Conservation (phyloP, 768 basidiomycete species). For the Lactifluus rugatus region DNA sequence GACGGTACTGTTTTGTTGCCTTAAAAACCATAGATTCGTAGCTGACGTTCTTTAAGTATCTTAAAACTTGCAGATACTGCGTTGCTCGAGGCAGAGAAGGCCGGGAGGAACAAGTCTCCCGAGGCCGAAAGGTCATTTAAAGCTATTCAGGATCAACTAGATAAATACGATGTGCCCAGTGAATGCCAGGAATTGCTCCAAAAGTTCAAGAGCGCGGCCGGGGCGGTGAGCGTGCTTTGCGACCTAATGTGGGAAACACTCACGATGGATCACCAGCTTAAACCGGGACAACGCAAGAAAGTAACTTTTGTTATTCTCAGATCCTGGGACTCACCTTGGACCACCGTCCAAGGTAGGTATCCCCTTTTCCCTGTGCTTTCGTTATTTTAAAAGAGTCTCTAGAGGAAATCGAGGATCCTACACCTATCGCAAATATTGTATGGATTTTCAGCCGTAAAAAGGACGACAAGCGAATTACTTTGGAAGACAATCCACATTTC, state of each 20-base stretch:
- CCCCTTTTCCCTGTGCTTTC: background rate
- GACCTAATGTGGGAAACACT: too few species aligned
- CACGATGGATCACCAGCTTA: background rate
- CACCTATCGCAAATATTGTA: too few species aligned
- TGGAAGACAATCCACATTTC: too few species aligned
- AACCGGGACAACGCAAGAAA: background rate
- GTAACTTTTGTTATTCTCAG: background rate
- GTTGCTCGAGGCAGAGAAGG: background rate
- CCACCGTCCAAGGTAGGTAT: background rate
- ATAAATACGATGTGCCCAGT: too few species aligned
- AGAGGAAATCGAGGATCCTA: too few species aligned
- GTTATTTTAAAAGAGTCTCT: too few species aligned
- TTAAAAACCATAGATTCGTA: too few species aligned
- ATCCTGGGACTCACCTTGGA: background rate
- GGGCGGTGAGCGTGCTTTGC: background rate
- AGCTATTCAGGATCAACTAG: background rate
- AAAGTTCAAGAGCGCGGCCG: too few species aligned
- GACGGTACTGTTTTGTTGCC: too few species aligned
- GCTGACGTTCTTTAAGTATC: background rate
- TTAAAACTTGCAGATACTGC: background rate
- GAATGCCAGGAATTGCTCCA: too few species aligned
- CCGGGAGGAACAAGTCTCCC: background rate
- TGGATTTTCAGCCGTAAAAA: too few species aligned
- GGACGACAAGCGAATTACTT: background rate
- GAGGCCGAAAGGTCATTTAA: background rate